Evolutionary conservation across 2,329 filamentous ascomycete species (phyloP), one percentile per base, ranked within the genome.

Genomic region (Exophiala bonariae): DNA sequence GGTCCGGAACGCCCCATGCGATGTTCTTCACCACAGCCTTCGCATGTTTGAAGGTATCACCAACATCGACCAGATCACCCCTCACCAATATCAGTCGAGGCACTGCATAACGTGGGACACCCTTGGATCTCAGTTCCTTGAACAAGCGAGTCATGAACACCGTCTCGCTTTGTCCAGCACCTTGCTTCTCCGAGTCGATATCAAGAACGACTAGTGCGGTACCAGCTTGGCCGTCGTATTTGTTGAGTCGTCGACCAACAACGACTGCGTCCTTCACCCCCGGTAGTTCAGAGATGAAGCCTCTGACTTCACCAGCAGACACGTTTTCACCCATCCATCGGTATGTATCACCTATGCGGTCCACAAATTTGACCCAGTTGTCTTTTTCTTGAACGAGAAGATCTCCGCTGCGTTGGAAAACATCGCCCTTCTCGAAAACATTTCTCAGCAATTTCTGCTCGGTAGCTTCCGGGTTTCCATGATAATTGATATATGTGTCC

Each of bases 401-500:
- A 60, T 96, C 90, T 13, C 89, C 90, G 0, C 87, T 86, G 22
- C 89, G 81, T 74, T 90, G 95, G 75, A 82, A 95, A 0, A 81
- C 84, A 60, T 96, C 89, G 10, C 86, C 89, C 61, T 84, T 85
- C 47, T 68, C 71, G 52, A 93, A 80, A 2, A 93, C 87, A 58
- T 85, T 73, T 3, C 85, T 79, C 50, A 95, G 65, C 31, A 95
- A 77, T 68, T 95, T 95, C 55, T 80, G 75, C 28, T 81, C 71
- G 0, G 85, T 87, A 0, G 89, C 88, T 23, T 78, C 75, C 11
- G 75, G 66, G 65, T 95, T 90, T 50, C 82, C 82, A 64, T 85
- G 88, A 68, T 96, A 96, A 2, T 90, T 89, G 62, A 89, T 86
- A 70, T 89, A 95, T 9, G 78, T 80, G 17, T 74, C 73, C 26